A percentile compares a stretch with the other conserved stretches of the same genome.
Conservation (phyloP, 1,284 basidiomycete genomes). For the Ustilago loliicola region DNA sequence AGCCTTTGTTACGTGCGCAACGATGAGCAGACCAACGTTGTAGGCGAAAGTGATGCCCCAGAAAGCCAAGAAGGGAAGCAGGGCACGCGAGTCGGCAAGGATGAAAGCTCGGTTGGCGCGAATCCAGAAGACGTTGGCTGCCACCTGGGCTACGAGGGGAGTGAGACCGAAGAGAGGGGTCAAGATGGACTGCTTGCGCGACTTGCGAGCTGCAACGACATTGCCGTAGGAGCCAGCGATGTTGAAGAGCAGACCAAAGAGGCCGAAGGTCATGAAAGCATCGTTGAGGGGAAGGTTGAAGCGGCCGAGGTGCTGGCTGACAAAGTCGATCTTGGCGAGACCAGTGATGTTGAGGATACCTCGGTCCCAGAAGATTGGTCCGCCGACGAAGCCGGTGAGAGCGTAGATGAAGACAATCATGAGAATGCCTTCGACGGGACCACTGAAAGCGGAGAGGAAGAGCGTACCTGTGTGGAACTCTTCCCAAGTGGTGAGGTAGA, state of each 20-base stretch:
- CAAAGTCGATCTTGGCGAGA: constrained; percentile 73
- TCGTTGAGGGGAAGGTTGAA: constrained; percentile 84
- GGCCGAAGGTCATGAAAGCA: constrained; percentile 85
- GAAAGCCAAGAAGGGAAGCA: constrained; percentile 87
- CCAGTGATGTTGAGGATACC: constrained; percentile 77
- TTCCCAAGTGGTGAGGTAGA: constrained; percentile 96
- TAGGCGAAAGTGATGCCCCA: constrained; percentile 87
- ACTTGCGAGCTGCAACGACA: constrained; percentile 49
- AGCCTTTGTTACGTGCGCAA: constrained; percentile 89
- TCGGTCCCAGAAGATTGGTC: constrained; percentile 84
- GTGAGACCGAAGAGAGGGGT: constrained; percentile 81
- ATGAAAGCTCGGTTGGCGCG: constrained; percentile 69
- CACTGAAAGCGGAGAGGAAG: constrained; percentile 82
- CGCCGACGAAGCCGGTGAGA: constrained; percentile 75
- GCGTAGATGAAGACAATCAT: constrained; percentile 84
- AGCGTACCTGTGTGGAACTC: constrained; percentile 88
- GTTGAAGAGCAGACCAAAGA: constrained; percentile 83
- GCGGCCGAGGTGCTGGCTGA: constrained; percentile 71
- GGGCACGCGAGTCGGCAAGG: constrained; percentile 71
- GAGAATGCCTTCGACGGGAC: constrained; percentile 95
- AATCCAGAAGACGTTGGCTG: constrained; percentile 84
- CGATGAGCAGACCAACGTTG: constrained; percentile 88
- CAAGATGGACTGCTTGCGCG: constrained; percentile 68
- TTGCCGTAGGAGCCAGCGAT: constrained; percentile 76
- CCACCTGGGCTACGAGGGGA: constrained; percentile 81